Base-by-base conservation (phyloP, 2,329 filamentous ascomycete species). In the Westerdykella ornata region DNA sequence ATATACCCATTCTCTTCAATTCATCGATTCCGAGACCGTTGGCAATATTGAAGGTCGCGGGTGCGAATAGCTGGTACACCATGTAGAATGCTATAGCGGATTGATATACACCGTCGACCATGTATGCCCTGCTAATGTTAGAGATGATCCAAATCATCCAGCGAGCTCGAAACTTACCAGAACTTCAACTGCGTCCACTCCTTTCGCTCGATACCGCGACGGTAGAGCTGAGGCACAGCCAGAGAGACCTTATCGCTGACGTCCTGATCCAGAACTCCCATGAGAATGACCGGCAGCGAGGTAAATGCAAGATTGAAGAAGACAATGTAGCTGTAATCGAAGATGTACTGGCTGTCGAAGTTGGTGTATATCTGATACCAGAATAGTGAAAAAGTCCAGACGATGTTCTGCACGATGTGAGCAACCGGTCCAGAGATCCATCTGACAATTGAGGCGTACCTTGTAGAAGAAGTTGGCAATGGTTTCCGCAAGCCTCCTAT, bases 391-490 rank as follows among this genome's bases (percentile, higher is more conserved):
- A 96, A 90, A 1, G 88, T 92, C 92, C 92, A 98, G 39, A 97
- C 84, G 68, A 98, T 85, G 72, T 97, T 98, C 84, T 82, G 52
- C 15, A 43, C 31, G 14, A 35, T 3, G 47, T 66, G 44, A 68
- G 62, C 50, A 53, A 14, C 13, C 30, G 3, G 12, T 22, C n/a
- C 12, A 43, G 33, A 26, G 15, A 1, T 26, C 12, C 38, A 2
- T 16, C 13, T 9, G 14, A 1, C 7, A n/a, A n/a, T 4, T 9
- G 2, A 14, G 19, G 42, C 70, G 59, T 63, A 80, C 78, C 72
- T 98, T 98, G 80, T 97, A 98, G 74, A 98, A 98, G 76, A 98
- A 98, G 67, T 98, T 98, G 65, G 88, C 88, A 58, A 94, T 96
- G 35, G 84, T 86, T 71, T 98, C 92, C 20, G 84, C 88, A 64